These are phyloP conservation scores for Penicillium longicatenatum DNA, from an alignment of 495 filamentous ascomycete species.

Conservation along the genomic window DNA sequence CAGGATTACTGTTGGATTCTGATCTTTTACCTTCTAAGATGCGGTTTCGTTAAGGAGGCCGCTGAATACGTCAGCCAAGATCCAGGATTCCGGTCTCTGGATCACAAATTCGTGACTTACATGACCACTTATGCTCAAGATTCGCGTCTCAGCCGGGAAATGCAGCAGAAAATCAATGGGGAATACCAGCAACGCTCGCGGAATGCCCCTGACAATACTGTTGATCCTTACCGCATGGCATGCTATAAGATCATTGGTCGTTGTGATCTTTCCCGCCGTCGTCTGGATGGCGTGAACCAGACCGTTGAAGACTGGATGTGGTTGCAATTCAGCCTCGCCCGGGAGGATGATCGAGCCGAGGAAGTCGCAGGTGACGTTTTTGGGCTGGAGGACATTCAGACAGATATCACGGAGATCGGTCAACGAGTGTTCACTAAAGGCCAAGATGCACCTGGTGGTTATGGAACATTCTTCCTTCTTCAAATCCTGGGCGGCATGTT, in stretches of 20 bases:
- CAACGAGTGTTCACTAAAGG: slow-evolving; percentile 81
- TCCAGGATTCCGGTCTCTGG: slow-evolving; percentile 80
- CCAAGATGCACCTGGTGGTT: slow-evolving; percentile 69
- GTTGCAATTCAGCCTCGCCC: slow-evolving; percentile 89
- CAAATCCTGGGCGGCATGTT: slow-evolving; percentile 92
- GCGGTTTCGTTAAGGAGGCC: slow-evolving; percentile 81
- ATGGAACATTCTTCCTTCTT: slow-evolving; percentile 89
- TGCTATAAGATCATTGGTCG: slow-evolving; percentile 98
- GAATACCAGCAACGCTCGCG: slow-evolving; percentile 84
- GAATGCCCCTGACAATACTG: slow-evolving; percentile 80
- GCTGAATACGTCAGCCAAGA: slow-evolving; percentile 82
- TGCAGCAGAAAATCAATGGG: slow-evolving; percentile 82
- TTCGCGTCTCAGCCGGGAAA: slow-evolving; percentile 68
- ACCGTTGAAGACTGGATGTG: slow-evolving; percentile 95
- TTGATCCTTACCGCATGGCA: slow-evolving; percentile 94
- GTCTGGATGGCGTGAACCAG: slow-evolving; percentile 75
- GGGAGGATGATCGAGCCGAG: slow-evolving; percentile 79
- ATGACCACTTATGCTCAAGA: slow-evolving; percentile 76
- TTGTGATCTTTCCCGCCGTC: slow-evolving; percentile 81
- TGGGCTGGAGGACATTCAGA: slow-evolving; percentile 81
- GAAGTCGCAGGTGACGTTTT: slow-evolving; percentile 88
- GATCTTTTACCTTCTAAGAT: slow-evolving; percentile 88
- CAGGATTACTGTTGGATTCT: slow-evolving; percentile 88
- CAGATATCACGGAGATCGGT: slow-evolving; percentile 84
- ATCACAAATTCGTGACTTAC: slow-evolving; percentile 87